A percentile compares a stretch with the other conserved stretches of the same genome.
Conservation (phyloP, 768 basidiomycete genomes). For the Auriculariales sp. region DNA sequence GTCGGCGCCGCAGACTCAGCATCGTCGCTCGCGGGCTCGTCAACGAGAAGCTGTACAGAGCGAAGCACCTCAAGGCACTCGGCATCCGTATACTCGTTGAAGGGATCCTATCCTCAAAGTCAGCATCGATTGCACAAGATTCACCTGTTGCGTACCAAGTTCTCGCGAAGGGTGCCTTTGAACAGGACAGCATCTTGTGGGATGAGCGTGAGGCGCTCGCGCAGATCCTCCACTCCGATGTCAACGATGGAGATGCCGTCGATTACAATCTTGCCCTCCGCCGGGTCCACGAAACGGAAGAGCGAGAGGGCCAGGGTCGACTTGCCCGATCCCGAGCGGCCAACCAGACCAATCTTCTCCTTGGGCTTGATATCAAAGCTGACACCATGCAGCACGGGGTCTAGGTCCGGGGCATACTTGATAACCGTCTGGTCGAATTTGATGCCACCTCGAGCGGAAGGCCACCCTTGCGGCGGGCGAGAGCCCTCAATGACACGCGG, state of each 20-base stretch:
- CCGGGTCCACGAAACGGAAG: conserved; percentile 19
- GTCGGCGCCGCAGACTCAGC: not conserved
- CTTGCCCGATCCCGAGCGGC: conserved; percentile 3
- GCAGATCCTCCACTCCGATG: conserved; percentile 24
- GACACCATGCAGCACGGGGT: conserved; percentile 39
- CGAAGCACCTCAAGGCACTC: conserved; percentile 4
- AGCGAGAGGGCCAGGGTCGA: conserved; percentile 16
- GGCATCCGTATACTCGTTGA: conserved; percentile 3
- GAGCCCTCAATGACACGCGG: conserved; percentile 38
- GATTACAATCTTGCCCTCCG: conserved; percentile 19
- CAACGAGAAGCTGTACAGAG: conserved; percentile 7
- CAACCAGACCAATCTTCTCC: conserved; percentile 59
- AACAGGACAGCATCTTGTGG: conserved; percentile 7
- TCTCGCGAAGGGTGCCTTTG: conserved; percentile 10
- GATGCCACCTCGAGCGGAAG: conserved; percentile 35
- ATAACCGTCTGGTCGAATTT: conserved; percentile 44
- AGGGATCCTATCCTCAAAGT: conserved; percentile 1
- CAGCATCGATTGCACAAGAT: conserved; percentile 13
- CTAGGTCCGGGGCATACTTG: conserved; percentile 47
- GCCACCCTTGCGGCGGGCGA: conserved; percentile 63
- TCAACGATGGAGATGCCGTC: conserved; percentile 19
- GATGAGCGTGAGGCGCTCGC: conserved; percentile 10
- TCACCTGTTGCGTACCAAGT: conserved; percentile 8
- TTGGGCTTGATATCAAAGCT: conserved; percentile 44
- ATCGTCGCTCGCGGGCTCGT: not conserved